A percentile compares a stretch with the other conserved stretches of the same genome.
phyloP scores from a whole-genome alignment of 1,139 yeast genomes.

The Taphrina communis region DNA sequence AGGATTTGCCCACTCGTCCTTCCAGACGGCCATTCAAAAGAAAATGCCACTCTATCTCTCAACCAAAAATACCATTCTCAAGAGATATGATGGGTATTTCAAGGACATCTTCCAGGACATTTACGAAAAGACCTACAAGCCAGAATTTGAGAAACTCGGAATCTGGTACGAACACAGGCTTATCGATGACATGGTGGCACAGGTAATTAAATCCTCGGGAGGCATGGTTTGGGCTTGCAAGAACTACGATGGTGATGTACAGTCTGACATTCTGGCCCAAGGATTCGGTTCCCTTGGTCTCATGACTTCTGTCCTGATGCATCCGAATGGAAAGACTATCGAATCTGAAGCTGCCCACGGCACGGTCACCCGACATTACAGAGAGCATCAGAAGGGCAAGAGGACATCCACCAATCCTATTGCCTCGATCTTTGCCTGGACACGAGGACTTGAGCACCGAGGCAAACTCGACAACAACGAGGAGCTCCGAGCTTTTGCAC shows the following conservation, averaged over 20 bases:
- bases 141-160: conserved; percentile 72
- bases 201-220: conserved; percentile 93
- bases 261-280: conserved; percentile 95
- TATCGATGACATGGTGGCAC: conserved; percentile 98
- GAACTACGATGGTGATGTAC: conserved; percentile 97
- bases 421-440: conserved; percentile 98
- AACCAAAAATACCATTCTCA: conserved; percentile 92
- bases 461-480: conserved; percentile 87
- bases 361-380: conserved; percentile 93
- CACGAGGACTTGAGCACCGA: conserved; percentile 88
- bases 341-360: conserved; percentile 98
- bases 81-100: conserved; percentile 91
- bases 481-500: conserved; percentile 78
- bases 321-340: conserved; percentile 94
- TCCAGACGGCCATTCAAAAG: conserved; percentile 81
- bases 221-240: conserved; percentile 94
- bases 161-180: conserved; percentile 96
- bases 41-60: conserved; percentile 80
- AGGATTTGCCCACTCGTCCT: conserved; percentile 91
- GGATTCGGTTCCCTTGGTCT: conserved; percentile 96
- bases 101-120: conserved; percentile 88
- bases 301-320: conserved; percentile 91
- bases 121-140: conserved; percentile 72
- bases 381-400: conserved; percentile 93
- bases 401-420: conserved; percentile 98